Conservation (phyloP, 768 basidiomycete species). For the Punctularia strigosozonata region DNA sequence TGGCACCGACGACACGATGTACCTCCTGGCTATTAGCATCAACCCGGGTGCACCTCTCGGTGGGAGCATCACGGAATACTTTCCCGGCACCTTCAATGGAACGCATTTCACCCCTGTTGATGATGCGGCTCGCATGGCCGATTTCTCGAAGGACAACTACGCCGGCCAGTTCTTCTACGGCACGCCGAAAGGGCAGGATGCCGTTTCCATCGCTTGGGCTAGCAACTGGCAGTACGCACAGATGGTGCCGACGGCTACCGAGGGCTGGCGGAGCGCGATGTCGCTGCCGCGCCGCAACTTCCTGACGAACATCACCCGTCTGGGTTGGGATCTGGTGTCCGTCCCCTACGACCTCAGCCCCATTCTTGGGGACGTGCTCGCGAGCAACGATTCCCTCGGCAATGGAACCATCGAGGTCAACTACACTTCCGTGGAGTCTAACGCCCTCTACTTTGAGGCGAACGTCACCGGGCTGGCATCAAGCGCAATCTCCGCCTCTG, state of each 20-base stretch:
- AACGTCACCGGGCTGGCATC: background rate
- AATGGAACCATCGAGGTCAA: background rate
- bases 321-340: background rate
- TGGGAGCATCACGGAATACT: background rate
- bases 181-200: background rate
- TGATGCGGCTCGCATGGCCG: background rate
- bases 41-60: background rate
- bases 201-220: background rate
- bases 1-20: background rate
- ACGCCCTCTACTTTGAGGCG: background rate
- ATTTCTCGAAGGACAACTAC: background rate
- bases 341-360: background rate
- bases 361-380: background rate
- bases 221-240: background rate
- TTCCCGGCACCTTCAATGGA: background rate
- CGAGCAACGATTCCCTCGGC: background rate
- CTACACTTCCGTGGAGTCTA: background rate
- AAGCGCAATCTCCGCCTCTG: background rate
- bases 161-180: background rate
- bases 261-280: background rate
- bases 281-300: background rate
- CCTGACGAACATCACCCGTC: background rate
- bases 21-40: background rate
- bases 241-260: background rate
- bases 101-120: background rate